These are phyloP conservation scores for Ceratocystis huliohia DNA, from an alignment of 2,329 filamentous ascomycete species.

Conservation along the genomic window DNA sequence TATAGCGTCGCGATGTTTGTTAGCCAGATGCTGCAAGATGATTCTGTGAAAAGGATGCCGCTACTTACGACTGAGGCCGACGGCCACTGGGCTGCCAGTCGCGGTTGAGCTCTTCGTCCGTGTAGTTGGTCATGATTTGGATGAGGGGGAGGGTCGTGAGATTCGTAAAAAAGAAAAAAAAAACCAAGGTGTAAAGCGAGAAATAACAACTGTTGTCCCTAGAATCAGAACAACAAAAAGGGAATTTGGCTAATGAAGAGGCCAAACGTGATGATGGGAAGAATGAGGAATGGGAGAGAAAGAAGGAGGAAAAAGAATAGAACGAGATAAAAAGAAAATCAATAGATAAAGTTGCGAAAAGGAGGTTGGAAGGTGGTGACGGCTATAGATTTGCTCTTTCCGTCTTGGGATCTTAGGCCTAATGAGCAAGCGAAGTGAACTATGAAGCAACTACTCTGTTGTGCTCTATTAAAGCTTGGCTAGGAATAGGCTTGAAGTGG, in stretches of 20 bases:
- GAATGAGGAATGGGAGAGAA: not conserved
- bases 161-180: not conserved
- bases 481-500: not conserved
- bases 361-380: constrained; percentile 12
- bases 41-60: not conserved
- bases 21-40: not conserved
- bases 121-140: constrained; percentile 30
- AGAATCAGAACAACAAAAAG: not conserved
- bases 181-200: not conserved
- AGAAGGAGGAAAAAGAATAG: not conserved
- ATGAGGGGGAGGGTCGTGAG: constrained; percentile 9
- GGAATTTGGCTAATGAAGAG: constrained; percentile 3
- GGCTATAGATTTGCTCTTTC: constrained; percentile 8
- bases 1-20: constrained; percentile 28
- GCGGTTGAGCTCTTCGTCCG: constrained; percentile 56
- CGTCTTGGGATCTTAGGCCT: constrained; percentile 4
- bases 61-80: constrained; percentile 71
- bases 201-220: not conserved
- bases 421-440: constrained; percentile 5
- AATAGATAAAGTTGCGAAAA: not conserved
- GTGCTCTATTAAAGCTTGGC: not conserved
- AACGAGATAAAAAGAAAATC: not conserved
- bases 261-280: not conserved
- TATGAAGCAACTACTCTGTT: not conserved
- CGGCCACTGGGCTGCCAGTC: constrained; percentile 68